Conservation (phyloP, 345 rosid species). For the Dipteronia dyeriana region DNA sequence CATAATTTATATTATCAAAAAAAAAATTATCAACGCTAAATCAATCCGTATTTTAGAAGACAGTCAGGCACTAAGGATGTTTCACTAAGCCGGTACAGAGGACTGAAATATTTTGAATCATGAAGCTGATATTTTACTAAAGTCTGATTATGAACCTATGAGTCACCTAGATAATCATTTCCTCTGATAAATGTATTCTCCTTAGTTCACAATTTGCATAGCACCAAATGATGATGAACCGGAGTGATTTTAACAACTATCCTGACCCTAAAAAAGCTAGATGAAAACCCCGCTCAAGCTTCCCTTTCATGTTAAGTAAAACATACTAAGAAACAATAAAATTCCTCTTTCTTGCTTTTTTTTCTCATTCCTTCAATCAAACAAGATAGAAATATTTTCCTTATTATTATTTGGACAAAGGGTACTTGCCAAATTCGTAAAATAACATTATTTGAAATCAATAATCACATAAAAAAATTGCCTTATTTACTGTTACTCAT, state of each 20-base stretch:
- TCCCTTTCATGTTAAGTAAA: background rate
- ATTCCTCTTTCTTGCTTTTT: conserved; percentile 7
- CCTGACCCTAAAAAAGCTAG: background rate
- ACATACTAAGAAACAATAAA: background rate
- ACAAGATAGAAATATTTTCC: background rate
- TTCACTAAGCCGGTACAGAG: background rate
- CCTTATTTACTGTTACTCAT: background rate
- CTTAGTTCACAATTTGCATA: background rate
- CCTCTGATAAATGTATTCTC: background rate
- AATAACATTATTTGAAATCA: conserved; percentile 2
- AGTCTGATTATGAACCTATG: background rate
- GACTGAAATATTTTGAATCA: background rate
- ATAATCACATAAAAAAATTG: background rate
- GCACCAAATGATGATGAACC: background rate
- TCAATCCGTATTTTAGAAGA: background rate
- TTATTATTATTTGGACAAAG: background rate
- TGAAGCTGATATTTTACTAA: background rate
- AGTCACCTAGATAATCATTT: background rate
- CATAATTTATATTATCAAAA: background rate
- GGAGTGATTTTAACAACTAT: background rate
- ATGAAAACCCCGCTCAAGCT: background rate
- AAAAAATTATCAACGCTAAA: background rate
- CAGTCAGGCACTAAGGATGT: background rate
- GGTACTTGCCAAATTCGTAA: background rate
- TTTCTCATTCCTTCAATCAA: background rate